Base-by-base conservation (phyloP, 2,329 filamentous ascomycete genomes). In the Annulohypoxylon truncatum region DNA sequence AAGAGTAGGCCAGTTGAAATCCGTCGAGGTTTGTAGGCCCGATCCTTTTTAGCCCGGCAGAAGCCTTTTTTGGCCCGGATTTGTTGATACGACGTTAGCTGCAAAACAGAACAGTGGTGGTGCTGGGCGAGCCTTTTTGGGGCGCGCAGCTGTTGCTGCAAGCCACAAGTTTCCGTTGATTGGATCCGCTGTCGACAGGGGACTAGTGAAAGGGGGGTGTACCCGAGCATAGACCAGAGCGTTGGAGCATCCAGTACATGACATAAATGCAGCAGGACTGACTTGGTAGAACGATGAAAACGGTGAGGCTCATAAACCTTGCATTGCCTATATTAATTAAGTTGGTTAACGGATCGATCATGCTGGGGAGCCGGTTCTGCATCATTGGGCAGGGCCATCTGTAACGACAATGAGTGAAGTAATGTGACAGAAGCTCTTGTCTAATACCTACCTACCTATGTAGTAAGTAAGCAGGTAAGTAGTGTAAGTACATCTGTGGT, bases 1-100 rank as follows among this genome's bases (percentile, higher is more conserved):
- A n/a, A 62, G 44, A 59, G n/a, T 22, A 44, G 54, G 51, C 51
- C 56, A 50, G 66, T 54, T 31, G 31, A 59, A 54, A 53, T 61
- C 62, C 47, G 52, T 57, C 56, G 54, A 67, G 61, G 59, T 60
- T 60, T 61, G 55, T 66, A 67, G 65, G 68, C 47, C 68, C 68
- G 68, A 66, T 67, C 62, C 55, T 66, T 68, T 47, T 66, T 70
- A 70, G 60, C 64, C 68, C 68, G 67, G 61, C 65, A 62, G 66
- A 69, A 68, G 61, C 56, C 64, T 55, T 61, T 61, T 65, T 64
- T 67, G 42, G 58, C 35, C 35, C 47, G 50, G 50, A 52, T 57
- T 44, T 31, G 60, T 54, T 59, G 66, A 71, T 72, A 65, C 68
- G 57, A 71, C 68, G 58, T 70, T 68, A 55, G 62, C 68, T 72